These are phyloP conservation scores for Reticulascus tulasneorum DNA, from an alignment of 2,329 filamentous ascomycete genomes.

Conservation along the genomic window DNA sequence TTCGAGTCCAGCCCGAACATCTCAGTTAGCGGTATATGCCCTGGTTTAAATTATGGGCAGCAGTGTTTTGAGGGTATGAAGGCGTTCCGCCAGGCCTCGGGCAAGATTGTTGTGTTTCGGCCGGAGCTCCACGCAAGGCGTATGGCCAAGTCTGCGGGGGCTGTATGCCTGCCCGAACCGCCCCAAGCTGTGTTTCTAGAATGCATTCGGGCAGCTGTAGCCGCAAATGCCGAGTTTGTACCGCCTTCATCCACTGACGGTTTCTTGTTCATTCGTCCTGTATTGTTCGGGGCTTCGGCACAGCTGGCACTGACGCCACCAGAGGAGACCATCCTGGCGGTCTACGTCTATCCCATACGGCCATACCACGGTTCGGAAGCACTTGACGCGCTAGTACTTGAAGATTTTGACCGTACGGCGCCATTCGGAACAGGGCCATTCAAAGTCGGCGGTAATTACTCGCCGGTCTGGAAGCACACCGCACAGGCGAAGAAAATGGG, in stretches of 20 bases:
- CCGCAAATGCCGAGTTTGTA: conserved; percentile 63
- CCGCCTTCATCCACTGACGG: conserved; percentile 60
- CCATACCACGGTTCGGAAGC: conserved; percentile 64
- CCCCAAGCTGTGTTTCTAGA: conserved; percentile 56
- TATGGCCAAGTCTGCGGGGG: conserved; percentile 1
- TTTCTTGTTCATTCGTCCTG: conserved; percentile 63
- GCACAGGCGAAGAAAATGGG: conserved; percentile 58
- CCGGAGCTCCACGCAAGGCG: background rate
- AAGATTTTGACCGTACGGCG: conserved; percentile 66
- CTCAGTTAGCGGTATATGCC: background rate
- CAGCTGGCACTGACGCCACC: conserved; percentile 2
- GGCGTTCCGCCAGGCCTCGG: background rate
- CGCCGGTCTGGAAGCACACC: conserved; percentile 59
- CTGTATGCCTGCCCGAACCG: conserved; percentile 58
- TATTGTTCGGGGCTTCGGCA: conserved; percentile 50
- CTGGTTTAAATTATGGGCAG: background rate
- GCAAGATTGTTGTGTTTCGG: background rate
- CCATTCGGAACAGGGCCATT: conserved; percentile 62
- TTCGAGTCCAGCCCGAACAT: too few species aligned
- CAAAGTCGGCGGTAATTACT: conserved; percentile 69
- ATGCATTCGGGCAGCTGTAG: conserved; percentile 57
- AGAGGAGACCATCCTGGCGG: conserved; percentile 60
- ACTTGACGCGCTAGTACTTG: conserved; percentile 61
- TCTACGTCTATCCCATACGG: conserved; percentile 62
- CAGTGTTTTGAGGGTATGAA: background rate